phyloP scores from a whole-genome alignment of 371 early-diverging fungal genomes.

The Cokeromyces recurvatus region DNA sequence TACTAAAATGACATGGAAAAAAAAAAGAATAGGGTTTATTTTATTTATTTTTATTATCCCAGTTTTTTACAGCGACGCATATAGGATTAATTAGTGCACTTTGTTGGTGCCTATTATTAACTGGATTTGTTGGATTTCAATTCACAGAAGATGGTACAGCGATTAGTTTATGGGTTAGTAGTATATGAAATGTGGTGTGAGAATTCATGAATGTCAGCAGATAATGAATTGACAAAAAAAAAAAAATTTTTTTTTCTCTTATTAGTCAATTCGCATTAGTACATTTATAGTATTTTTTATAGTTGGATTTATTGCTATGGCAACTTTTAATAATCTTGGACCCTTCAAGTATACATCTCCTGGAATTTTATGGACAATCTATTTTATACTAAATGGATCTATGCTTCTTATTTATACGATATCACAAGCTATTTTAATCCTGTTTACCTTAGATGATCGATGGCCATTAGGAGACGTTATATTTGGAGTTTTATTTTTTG shows the following conservation, averaged over 20 bases:
- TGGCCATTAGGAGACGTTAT: conserved; percentile 81
- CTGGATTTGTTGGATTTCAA: conserved; percentile 88
- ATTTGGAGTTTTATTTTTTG: conserved; percentile 73
- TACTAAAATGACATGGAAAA: background rate
- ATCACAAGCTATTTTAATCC: conserved; percentile 75
- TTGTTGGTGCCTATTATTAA: conserved; percentile 77
- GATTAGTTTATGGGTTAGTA: conserved; percentile 38
- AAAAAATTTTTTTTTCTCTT: background rate
- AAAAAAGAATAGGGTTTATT: background rate
- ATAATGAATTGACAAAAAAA: too few species aligned
- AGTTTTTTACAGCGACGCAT: conserved; percentile 63
- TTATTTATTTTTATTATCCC: conserved; percentile 1
- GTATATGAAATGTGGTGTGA: too few species aligned
- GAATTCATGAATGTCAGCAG: too few species aligned
- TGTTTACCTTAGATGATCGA: conserved; percentile 79
- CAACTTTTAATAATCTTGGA: conserved; percentile 63
- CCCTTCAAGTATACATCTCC: conserved; percentile 57
- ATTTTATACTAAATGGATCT: conserved; percentile 68
- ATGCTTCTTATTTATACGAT: conserved; percentile 68
- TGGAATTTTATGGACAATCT: conserved; percentile 65
- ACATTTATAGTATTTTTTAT: conserved; percentile 56
- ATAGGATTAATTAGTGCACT: conserved; percentile 54
- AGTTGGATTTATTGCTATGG: conserved; percentile 63
- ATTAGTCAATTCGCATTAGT: conserved; percentile 65
- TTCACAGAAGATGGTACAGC: conserved; percentile 88